Conservation (phyloP, 257 asterid species). For the Datura wrightii region DNA sequence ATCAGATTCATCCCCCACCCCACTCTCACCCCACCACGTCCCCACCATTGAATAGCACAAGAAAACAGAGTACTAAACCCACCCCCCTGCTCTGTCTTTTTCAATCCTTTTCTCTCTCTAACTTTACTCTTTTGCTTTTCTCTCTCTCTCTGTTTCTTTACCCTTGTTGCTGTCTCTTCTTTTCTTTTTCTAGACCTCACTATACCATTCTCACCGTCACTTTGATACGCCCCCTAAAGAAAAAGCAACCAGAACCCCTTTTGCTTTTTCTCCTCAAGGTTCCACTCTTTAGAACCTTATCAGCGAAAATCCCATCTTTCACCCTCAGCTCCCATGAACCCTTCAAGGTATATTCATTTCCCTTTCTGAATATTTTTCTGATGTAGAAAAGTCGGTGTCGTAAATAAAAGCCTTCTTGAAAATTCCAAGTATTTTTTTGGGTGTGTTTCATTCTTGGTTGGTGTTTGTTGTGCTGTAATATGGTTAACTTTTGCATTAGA, state of each 20-base stretch:
- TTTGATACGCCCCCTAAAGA: not conserved
- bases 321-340: not conserved
- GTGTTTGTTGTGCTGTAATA: not conserved
- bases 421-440: not conserved
- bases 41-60: not conserved
- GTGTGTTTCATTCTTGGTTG: not conserved
- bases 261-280: not conserved
- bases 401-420: not conserved
- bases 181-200: not conserved
- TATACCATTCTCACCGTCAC: not conserved
- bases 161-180: not conserved
- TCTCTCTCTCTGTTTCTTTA: not conserved
- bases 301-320: not conserved
- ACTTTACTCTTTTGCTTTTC: conserved; percentile 4
- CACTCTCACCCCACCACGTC: not conserved
- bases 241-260: not conserved
- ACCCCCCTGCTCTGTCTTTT: not conserved
- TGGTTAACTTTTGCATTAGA: not conserved
- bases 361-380: not conserved
- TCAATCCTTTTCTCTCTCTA: conserved; percentile 7
- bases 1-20: not conserved
- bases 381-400: not conserved
- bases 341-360: conserved; percentile 28
- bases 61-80: not conserved
- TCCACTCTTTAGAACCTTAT: conserved; percentile 7